Evolutionary conservation across 1,284 basidiomycete species (phyloP), one percentile per base, ranked within the genome.

Genomic region (Ceratobasidium sp.): DNA sequence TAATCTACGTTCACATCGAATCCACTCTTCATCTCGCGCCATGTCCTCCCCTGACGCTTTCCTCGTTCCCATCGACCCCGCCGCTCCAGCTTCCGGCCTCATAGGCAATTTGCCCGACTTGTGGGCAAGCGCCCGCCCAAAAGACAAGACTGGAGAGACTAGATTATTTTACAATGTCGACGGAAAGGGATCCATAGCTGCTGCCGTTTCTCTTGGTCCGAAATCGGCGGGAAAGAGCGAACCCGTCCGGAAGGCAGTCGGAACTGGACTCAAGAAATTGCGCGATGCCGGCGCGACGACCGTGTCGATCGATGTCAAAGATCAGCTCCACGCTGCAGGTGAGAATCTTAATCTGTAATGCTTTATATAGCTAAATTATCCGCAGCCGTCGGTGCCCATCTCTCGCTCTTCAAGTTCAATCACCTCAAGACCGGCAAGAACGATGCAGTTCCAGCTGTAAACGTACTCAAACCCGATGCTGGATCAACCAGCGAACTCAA

Each of bases 351-450:
- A 48, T 67, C n/a, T 11, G 1, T n/a, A 50, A 11, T 31, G 6
- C 3, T 67, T 33, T 77, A 4, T 57, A 60, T 48, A 54, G 11
- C 29, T 64, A 44, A 33, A 17, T 8, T 41, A 22, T 8, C 24
- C 17, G 56, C 77, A 92, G 93, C 94, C 47, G 92, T 93, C 66
- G 93, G 90, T 2, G 89, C 93, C 1, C 86, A 93, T 79, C 85
- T 95, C 75, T 91, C 92, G 1, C 79, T 87, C 53, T 95, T 92
- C 83, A 87, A 89, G 73, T 95, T 94, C 80, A 88, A 89, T 1
- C 69, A 72, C 9, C 84, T 95, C 79, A 94, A 95, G 82, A 95
- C 93, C 0, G 79, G 80, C n/a, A 79, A 81, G 59, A 79, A 79
- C 17, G 81, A 80, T 47, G 80, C 81, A 62, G 67, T 69, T 9